These are phyloP conservation scores for Borealophlyctis nickersoniae DNA, from an alignment of 192 early-diverging fungal genomes.

Conservation along the genomic window DNA sequence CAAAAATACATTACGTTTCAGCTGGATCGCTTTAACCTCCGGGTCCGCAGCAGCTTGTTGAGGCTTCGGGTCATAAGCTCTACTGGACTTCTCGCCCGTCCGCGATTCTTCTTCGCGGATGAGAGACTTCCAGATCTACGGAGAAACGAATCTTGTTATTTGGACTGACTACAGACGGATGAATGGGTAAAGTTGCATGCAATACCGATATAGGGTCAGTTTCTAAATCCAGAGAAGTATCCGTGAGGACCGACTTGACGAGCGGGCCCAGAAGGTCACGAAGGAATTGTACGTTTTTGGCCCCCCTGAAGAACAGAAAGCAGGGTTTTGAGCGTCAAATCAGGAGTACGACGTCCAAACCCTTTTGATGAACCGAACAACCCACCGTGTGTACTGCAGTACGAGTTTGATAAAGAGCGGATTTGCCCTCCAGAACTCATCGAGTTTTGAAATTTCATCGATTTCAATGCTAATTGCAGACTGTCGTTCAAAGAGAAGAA, in stretches of 20 bases:
- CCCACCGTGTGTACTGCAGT: constrained; percentile 84
- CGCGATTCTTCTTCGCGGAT: constrained; percentile 87
- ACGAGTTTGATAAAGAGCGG: constrained; percentile 97
- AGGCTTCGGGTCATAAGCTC: constrained; percentile 72
- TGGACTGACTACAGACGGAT: too few species aligned
- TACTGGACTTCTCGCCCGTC: constrained; percentile 76
- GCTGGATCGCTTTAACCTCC: constrained; percentile 52
- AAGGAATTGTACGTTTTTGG: constrained; percentile 91
- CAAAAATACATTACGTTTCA: too few species aligned
- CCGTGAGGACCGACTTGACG: constrained; percentile 73
- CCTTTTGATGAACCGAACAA: constrained; percentile 18
- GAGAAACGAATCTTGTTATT: not conserved
- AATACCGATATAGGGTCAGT: constrained; percentile 65
- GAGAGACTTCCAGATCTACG: constrained; percentile 28
- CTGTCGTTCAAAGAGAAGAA: constrained; percentile 23
- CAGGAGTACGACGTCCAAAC: not conserved
- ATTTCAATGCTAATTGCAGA: constrained; percentile 83
- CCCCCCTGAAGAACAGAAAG: constrained; percentile 54
- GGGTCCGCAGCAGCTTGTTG: constrained; percentile 80
- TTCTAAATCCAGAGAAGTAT: constrained; percentile 82
- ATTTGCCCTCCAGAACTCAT: constrained; percentile 92
- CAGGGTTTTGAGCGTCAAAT: constrained; percentile 8
- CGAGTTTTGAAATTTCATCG: constrained; percentile 71
- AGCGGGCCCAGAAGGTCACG: constrained; percentile 79
- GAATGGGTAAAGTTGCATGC: too few species aligned